Evolutionary conservation across 768 basidiomycete species (phyloP), one percentile per base, ranked within the genome.

Genomic region (Myochromella boudieri): DNA sequence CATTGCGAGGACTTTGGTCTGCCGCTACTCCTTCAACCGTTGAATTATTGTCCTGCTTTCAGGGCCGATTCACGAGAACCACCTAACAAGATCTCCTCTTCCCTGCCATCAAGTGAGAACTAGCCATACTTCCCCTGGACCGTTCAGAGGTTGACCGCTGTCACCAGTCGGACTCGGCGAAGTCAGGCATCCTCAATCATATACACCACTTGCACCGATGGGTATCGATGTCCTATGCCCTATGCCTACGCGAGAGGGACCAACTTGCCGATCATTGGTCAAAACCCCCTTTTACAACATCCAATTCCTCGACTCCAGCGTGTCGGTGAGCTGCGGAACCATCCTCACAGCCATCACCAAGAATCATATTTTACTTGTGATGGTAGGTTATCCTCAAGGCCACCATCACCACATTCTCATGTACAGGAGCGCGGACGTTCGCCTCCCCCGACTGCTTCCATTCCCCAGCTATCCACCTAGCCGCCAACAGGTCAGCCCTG

Each of bases 101-200:
- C 3, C 80, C 81, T 7, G 84, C 85, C 77, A 81, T 14, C 75
- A 75, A 34, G 69, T 71, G 1, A 63, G 70, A 37, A 64, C 67
- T 14, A 60, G 68, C 34, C 75, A 76, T n/a, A 72, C 76, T 8
- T 81, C 81, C 1, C 84, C 87, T 0, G 79, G 80, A n/a, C 90
- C 90, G 10, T 92, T 91, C 71, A 70, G 90, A 51, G 89, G 89
- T 26, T 87, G 88, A 2, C 85, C 87, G 2, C 90, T 88, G 0
- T 88, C 90, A 5, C 89, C 90, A 9, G 84, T 91, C 31, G 76
- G 87, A 42, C 66, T 91, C 6, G 88, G 90, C 50, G 90, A 91
- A 56, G 72, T 71, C 6, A 77, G 85, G n/a, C 86, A 87, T 44
- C 60, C 72, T 0, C 77, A 79, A 7, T 78, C 81, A 3, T 85